These are phyloP conservation scores for Metarhizium guizhouense DNA, from an alignment of 2,329 filamentous ascomycete species.

Conservation along the genomic window DNA sequence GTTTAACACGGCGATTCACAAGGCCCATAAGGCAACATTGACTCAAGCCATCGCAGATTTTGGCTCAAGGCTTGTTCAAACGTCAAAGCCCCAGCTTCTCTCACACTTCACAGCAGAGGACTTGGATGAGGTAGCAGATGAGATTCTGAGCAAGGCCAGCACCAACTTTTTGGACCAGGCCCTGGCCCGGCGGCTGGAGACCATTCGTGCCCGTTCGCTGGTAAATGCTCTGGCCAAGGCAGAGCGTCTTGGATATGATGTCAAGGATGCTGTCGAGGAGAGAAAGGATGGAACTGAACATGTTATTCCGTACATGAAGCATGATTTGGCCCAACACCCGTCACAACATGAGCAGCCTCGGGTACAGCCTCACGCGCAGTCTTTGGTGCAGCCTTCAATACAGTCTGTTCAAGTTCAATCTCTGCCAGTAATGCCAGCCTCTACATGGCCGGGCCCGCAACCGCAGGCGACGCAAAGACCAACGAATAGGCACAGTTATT, in stretches of 20 bases:
- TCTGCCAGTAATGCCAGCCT: neutral
- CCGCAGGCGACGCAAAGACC: neutral
- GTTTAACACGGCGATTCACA: constrained; percentile 41
- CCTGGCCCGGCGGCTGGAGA: constrained; percentile 40
- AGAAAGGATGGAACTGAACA: constrained; percentile 21
- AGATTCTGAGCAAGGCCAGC: constrained; percentile 37
- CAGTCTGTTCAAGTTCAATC: neutral
- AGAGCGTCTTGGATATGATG: constrained; percentile 48
- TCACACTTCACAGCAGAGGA: constrained; percentile 29
- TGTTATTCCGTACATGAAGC: constrained; percentile 24
- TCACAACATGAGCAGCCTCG: neutral
- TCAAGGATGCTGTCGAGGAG: constrained; percentile 39
- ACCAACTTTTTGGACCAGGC: constrained; percentile 42
- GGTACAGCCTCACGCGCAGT: neutral
- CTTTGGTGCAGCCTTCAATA: neutral
- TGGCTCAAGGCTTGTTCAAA: constrained; percentile 32
- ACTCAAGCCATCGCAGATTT: constrained; percentile 34
- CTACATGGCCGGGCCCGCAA: neutral
- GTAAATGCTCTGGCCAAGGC: constrained; percentile 49
- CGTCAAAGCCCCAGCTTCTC: constrained; percentile 32
- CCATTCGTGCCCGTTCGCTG: constrained; percentile 43
- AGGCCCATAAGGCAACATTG: constrained; percentile 28
- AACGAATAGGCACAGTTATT: neutral
- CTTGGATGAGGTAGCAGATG: constrained; percentile 35
- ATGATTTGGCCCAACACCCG: constrained; percentile 7